Evolutionary conservation across 2,329 filamentous ascomycete species (phyloP).

Genomic region (Gremmenia infestans): DNA sequence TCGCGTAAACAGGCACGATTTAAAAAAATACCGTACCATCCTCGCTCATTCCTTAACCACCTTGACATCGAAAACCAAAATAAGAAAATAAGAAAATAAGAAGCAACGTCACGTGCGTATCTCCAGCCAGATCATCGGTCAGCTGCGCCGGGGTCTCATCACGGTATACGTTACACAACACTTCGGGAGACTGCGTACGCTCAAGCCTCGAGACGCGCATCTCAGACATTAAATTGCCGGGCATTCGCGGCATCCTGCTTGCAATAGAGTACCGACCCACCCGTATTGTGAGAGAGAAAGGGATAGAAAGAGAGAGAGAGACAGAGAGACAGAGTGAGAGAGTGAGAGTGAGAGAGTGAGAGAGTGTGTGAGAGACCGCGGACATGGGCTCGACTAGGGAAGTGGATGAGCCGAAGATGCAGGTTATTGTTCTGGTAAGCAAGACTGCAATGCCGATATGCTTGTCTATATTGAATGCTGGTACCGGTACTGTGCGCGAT

Average conservation of each 20-base stretch:
- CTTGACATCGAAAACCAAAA: too few species aligned
- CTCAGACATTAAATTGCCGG: neutral
- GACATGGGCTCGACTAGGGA: neutral
- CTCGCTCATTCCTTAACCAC: too few species aligned
- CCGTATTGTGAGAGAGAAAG: neutral
- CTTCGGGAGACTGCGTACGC: neutral
- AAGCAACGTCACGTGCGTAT: neutral
- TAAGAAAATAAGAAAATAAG: too few species aligned
- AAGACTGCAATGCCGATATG: too few species aligned
- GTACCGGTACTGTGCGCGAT: too few species aligned
- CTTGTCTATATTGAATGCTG: too few species aligned
- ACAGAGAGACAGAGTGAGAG: neutral
- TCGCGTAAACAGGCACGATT: neutral
- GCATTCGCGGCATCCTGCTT: neutral
- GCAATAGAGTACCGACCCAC: neutral
- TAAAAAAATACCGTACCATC: too few species aligned
- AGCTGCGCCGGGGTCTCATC: too few species aligned
- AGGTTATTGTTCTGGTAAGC: slow-evolving; percentile 12
- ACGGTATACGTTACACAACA: neutral
- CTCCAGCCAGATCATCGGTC: too few species aligned
- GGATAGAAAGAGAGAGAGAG: neutral
- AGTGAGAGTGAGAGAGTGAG: neutral
- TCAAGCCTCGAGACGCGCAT: neutral
- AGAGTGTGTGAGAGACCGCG: neutral
- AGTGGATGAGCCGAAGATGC: neutral